Evolutionary conservation across 2,329 filamentous ascomycete species (phyloP).

Genomic region (Bipolaris victoriae): DNA sequence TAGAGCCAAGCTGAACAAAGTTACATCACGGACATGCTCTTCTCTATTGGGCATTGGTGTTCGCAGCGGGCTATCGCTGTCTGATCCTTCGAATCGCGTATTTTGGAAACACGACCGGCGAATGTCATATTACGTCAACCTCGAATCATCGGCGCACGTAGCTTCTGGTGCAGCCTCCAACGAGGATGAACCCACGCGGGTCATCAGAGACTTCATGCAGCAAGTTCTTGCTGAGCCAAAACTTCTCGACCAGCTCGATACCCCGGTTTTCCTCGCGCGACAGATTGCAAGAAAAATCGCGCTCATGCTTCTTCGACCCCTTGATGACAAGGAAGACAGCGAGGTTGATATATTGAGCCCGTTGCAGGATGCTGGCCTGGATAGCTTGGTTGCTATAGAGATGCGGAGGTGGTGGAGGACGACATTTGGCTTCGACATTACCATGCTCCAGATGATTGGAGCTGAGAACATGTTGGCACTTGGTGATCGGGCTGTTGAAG

Average conservation of each 20-base stretch:
- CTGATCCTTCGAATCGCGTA: neutral
- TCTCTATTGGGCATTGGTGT: neutral
- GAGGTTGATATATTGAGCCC: neutral
- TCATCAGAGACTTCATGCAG: neutral
- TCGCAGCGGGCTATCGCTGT: neutral
- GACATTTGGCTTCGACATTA: neutral
- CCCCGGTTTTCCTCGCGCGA: neutral
- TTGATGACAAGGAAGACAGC: neutral
- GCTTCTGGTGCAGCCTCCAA: neutral
- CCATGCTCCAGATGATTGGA: neutral
- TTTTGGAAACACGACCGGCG: neutral
- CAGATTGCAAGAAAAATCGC: neutral
- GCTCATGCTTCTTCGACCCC: neutral
- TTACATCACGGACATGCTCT: neutral
- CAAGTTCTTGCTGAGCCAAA: neutral
- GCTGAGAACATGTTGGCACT: neutral
- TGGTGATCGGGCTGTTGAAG: neutral
- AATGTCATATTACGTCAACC: neutral
- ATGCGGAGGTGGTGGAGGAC: neutral
- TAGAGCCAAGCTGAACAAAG: neutral
- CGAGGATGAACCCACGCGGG: neutral
- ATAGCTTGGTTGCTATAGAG: neutral
- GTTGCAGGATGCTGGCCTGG: neutral
- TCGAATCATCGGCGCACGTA: neutral
- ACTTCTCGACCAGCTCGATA: neutral